Conservation (phyloP, 176 grass and related monocot species). For the Calamus simplicifolius region DNA sequence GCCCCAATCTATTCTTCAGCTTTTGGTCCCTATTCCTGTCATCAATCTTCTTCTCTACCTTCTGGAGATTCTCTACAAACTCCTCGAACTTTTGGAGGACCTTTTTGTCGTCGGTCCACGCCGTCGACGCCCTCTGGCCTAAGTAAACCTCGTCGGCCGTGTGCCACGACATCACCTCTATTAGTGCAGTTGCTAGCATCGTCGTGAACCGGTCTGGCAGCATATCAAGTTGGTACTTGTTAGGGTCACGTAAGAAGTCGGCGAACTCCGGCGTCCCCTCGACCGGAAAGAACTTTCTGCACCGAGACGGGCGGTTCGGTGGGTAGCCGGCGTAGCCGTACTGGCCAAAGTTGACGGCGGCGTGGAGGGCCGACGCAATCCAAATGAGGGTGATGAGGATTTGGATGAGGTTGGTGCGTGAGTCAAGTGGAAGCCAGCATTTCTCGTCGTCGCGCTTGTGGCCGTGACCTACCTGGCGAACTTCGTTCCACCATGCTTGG, state of each 20-base stretch:
- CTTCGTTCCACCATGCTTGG: slow-evolving; percentile 73
- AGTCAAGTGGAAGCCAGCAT: slow-evolving; percentile 66
- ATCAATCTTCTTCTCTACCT: slow-evolving; percentile 47
- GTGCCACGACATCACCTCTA: slow-evolving; percentile 89
- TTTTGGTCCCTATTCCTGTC: slow-evolving; percentile 49
- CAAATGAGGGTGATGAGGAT: slow-evolving; percentile 75
- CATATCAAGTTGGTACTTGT: slow-evolving; percentile 55
- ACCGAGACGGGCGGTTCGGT: slow-evolving; percentile 75
- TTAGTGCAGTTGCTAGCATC: slow-evolving; percentile 65
- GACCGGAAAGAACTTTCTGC: slow-evolving; percentile 60
- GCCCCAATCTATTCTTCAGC: slow-evolving; percentile 52
- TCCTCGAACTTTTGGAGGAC: slow-evolving; percentile 49
- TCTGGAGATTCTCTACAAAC: slow-evolving; percentile 42
- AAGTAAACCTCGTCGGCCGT: slow-evolving; percentile 85
- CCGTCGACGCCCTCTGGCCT: slow-evolving; percentile 52
- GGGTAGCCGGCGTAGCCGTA: slow-evolving; percentile 80
- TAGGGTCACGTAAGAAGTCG: slow-evolving; percentile 48
- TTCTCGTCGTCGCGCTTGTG: slow-evolving; percentile 41
- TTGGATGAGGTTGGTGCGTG: slow-evolving; percentile 32
- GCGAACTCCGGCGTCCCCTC: slow-evolving; percentile 50
- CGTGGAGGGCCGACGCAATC: slow-evolving; percentile 85
- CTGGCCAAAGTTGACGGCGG: slow-evolving; percentile 90
- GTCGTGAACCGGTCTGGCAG: slow-evolving; percentile 71
- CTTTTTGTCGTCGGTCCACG: slow-evolving; percentile 68
- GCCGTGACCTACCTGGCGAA: slow-evolving; percentile 63